Evolutionary conservation across 495 filamentous ascomycete species (phyloP).

Genomic region (Astrothelium macrocarpum): DNA sequence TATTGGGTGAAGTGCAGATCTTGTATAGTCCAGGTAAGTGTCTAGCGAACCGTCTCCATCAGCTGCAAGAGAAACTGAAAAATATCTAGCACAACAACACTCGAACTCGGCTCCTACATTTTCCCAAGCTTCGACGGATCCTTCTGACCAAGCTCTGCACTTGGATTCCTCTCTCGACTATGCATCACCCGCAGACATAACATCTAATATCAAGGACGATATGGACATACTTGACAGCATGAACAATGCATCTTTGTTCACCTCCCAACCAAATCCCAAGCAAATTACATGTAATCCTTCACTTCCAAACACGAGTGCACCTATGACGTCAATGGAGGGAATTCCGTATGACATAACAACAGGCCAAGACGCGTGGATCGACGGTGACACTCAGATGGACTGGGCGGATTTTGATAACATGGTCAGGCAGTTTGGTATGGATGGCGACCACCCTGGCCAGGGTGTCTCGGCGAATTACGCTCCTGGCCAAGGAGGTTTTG

Average conservation of each 20-base stretch:
- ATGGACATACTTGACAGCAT: background rate
- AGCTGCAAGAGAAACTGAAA: background rate
- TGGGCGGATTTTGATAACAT: conserved; percentile 24
- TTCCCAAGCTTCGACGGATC: background rate
- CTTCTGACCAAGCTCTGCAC: background rate
- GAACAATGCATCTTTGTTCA: background rate
- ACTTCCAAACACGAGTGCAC: background rate
- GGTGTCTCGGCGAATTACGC: background rate
- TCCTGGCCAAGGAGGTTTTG: conserved; percentile 1
- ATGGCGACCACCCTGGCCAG: conserved; percentile 13
- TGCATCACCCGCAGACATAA: background rate
- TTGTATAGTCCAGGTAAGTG: background rate
- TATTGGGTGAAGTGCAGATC: background rate
- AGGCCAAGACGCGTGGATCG: background rate
- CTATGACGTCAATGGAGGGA: background rate
- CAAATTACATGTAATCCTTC: background rate
- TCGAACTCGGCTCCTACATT: background rate
- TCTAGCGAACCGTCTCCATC: background rate
- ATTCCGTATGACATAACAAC: background rate
- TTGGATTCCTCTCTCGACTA: background rate
- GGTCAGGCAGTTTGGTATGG: conserved; percentile 24
- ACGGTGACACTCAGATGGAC: conserved; percentile 9
- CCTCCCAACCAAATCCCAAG: background rate
- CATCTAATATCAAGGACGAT: background rate
- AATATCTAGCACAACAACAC: background rate